phyloP scores from a whole-genome alignment of 352 stramenopile species.

The Phytophthora vignae region DNA sequence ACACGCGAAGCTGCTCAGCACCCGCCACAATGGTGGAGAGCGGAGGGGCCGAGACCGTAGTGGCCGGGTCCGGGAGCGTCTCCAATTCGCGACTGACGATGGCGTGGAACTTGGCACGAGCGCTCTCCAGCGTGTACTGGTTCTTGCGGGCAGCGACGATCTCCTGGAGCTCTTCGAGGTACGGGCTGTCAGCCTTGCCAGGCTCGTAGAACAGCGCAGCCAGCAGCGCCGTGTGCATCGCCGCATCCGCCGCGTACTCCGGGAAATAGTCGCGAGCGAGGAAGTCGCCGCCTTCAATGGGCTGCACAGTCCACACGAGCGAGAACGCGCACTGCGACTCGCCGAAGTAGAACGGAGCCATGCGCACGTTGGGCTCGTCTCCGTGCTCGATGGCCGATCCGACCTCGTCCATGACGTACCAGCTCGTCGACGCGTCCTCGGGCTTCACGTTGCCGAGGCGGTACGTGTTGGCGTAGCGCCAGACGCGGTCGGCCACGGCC shows the following conservation, averaged over 20 bases:
- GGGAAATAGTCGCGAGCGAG: slow-evolving; percentile 56
- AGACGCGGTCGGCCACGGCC: slow-evolving; percentile 46
- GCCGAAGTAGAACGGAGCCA: slow-evolving; percentile 62
- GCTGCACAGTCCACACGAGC: slow-evolving; percentile 52
- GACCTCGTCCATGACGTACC: slow-evolving; percentile 72
- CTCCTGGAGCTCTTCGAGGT: slow-evolving; percentile 41
- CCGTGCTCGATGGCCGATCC: slow-evolving; percentile 60
- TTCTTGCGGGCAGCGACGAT: slow-evolving; percentile 37
- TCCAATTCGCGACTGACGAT: slow-evolving; percentile 53
- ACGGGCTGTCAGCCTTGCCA: slow-evolving; percentile 34
- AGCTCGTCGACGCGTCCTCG: slow-evolving; percentile 54
- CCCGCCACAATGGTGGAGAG: slow-evolving; percentile 37
- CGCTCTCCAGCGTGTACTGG: slow-evolving; percentile 42
- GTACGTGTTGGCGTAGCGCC: slow-evolving; percentile 63
- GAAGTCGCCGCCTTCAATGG: slow-evolving; percentile 59
- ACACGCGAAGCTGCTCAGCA: slow-evolving; percentile 42
- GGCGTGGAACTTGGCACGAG: slow-evolving; percentile 45
- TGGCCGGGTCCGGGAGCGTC: slow-evolving; percentile 38
- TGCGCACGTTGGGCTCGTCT: slow-evolving; percentile 52
- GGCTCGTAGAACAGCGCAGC: slow-evolving; percentile 53
- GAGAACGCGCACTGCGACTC: slow-evolving; percentile 56
- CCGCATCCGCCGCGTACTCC: slow-evolving; percentile 28
- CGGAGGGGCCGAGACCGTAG: slow-evolving; percentile 28
- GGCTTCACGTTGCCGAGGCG: slow-evolving; percentile 51
- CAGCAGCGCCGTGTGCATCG: slow-evolving; percentile 47